Conservation (phyloP, 1,284 basidiomycete genomes). For the Chalciporus piperatoides region DNA sequence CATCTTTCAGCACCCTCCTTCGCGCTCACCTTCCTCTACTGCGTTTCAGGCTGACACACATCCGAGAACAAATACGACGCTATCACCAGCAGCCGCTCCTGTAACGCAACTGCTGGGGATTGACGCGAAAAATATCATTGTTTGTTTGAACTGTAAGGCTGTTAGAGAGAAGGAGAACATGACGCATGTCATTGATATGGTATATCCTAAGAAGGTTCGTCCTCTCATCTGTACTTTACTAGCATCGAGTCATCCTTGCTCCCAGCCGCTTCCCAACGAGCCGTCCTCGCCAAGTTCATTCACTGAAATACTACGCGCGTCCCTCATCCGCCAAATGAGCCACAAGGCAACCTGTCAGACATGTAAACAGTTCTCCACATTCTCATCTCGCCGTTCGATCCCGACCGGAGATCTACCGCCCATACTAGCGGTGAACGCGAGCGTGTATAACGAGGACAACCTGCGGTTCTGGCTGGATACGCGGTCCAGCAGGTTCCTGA, state of each 20-base stretch:
- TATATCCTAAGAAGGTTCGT: slow-evolving; percentile 80
- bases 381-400: slow-evolving; percentile 72
- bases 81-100: slow-evolving; percentile 50
- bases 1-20: slow-evolving; percentile 34
- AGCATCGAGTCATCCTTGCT: neutral
- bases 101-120: slow-evolving; percentile 82
- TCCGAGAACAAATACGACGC: slow-evolving; percentile 15
- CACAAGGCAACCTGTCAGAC: slow-evolving; percentile 84
- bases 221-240: neutral
- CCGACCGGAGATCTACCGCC: slow-evolving; percentile 71
- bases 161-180: slow-evolving; percentile 69
- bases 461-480: slow-evolving; percentile 76
- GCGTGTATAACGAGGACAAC: slow-evolving; percentile 74
- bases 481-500: slow-evolving; percentile 44
- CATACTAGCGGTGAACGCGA: slow-evolving; percentile 86
- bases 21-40: slow-evolving; percentile 17
- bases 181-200: slow-evolving; percentile 82
- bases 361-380: slow-evolving; percentile 76
- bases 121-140: slow-evolving; percentile 68
- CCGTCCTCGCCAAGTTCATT: slow-evolving; percentile 53
- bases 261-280: slow-evolving; percentile 48
- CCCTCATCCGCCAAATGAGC: slow-evolving; percentile 76
- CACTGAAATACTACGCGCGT: slow-evolving; percentile 66
- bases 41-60: slow-evolving; percentile 18
- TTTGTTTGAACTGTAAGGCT: slow-evolving; percentile 74